Evolutionary conservation across 371 early-diverging fungal species (phyloP), one percentile per base, ranked within the genome.

Genomic region (Haplosporangium sp.): DNA sequence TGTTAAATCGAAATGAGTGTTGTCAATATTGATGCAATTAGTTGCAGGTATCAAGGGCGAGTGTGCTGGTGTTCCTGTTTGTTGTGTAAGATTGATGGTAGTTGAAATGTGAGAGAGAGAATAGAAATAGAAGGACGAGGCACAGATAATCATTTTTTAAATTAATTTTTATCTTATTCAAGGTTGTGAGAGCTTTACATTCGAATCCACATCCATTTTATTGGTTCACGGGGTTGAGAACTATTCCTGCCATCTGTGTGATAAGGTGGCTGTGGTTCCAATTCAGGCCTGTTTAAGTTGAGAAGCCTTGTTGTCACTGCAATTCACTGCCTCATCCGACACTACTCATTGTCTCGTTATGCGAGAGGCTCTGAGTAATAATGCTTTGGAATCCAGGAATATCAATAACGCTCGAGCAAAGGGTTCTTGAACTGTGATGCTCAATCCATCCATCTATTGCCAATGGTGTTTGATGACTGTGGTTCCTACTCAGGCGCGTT

Each of bases 321-420:
- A 11, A 59, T 15, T 69, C 44, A 45, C 37, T 62, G 59, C 37
- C 40, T 45, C 45, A 65, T 71, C 72, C 45, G 19, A 72, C 62
- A 62, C 62, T 27, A 37, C 66, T 65, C 72, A 65, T 53, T 61
- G 50, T 53, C 58, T 72, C 47, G 63, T 45, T 65, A 61, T 71
- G 72, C 61, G 60, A 72, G 55, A 72, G 62, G 66, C 63, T 52
- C 40, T 66, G 72, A 56, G 72, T 56, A 55, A 50, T 48, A 72
- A 66, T 72, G 72, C 66, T 61, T 62, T 72, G 72, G 47, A 66
- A 56, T 56, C 61, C 72, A 61, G 72, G 62, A 39, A 61, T 71
- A 35, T 66, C 66, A 60, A 40, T 61, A 60, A 61, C 50, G 44
- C 71, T 71, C 61, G 50, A 65, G 71, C 71, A 71, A 58, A 65